Base-by-base conservation (phyloP, 2,329 filamentous ascomycete genomes). In the Exophiala aquamarina region DNA sequence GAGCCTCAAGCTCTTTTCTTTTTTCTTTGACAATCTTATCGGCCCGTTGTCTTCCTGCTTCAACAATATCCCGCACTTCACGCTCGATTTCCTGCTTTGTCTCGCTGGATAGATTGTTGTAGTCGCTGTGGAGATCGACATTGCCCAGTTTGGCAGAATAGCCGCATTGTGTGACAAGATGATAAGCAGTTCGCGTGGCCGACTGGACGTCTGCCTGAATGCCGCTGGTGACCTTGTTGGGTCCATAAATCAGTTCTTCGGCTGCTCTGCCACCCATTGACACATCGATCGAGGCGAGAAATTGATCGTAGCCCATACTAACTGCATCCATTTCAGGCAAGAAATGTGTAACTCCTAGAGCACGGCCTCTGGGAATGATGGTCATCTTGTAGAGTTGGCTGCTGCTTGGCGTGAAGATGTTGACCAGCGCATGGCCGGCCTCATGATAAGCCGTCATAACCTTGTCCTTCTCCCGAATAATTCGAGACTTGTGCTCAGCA, bases 351-450 rank as follows among this genome's bases (percentile, higher is more conserved):
- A 95, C 82, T 51, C 93, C 93, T 6, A 97, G 77, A 18, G 87
- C 82, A 61, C 84, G 83, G 9, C 93, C 93, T 61, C 94, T 86
- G 43, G 93, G 91, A 61, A 98, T 86, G 60, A 98, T 94, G 1
- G 93, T 98, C 40, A 95, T 91, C 72, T 98, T 98, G 78, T 98
- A 96, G 2, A 98, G 77, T 23, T 86, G 87, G 54, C 79, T 84
- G 42, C 86, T 81, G 29, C 81, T 82, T 51, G 86, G 83, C 10
- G 85, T 88, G 59, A 92, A 90, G 62, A 96, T 83, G 46, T 86
- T 86, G 49, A 96, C 89, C 13, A 98, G 80, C 7, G 93, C 90
- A 67, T 98, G 93, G 2, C 93, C 93, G 46, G 92, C 94, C 71
- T 98, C 93, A 63, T 95, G 90, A 63, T 95, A 95, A 1, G 90